Conservation (phyloP, 768 basidiomycete genomes). For the Mycena chlorophos region DNA sequence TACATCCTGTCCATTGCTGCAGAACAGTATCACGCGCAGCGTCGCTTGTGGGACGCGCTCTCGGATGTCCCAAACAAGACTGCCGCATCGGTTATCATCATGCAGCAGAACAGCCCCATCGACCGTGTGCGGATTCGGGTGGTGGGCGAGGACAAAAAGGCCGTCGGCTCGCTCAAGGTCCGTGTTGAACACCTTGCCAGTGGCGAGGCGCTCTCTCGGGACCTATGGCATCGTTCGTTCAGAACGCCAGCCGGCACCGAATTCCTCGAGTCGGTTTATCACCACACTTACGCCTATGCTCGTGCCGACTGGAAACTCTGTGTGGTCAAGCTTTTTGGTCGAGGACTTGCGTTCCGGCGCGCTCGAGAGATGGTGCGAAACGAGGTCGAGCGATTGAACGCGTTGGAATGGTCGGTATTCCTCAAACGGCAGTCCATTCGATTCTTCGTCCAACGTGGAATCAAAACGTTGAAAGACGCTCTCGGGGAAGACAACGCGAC, state of each 20-base stretch:
- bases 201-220: conserved; percentile 46
- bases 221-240: conserved; percentile 53
- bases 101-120: too few species aligned
- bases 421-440: conserved; percentile 43
- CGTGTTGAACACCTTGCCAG: conserved; percentile 54
- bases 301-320: conserved; percentile 47
- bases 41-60: conserved; percentile 48
- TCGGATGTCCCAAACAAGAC: conserved; percentile 33
- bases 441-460: conserved; percentile 52
- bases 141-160: conserved; percentile 51
- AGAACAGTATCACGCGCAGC: conserved; percentile 54
- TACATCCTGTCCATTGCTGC: conserved; percentile 50
- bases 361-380: conserved; percentile 46
- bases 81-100: conserved; percentile 31
- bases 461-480: conserved; percentile 51
- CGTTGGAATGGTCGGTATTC: conserved; percentile 41
- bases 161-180: conserved; percentile 58
- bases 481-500: conserved; percentile 57
- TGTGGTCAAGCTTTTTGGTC: conserved; percentile 49
- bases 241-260: conserved; percentile 25
- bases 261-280: conserved; percentile 38
- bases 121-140: conserved; percentile 42
- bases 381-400: conserved; percentile 51
- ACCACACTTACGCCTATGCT: conserved; percentile 42
- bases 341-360: conserved; percentile 35